Base-by-base conservation (phyloP, 1,139 yeast genomes). In the Blastobotrys proliferans region DNA sequence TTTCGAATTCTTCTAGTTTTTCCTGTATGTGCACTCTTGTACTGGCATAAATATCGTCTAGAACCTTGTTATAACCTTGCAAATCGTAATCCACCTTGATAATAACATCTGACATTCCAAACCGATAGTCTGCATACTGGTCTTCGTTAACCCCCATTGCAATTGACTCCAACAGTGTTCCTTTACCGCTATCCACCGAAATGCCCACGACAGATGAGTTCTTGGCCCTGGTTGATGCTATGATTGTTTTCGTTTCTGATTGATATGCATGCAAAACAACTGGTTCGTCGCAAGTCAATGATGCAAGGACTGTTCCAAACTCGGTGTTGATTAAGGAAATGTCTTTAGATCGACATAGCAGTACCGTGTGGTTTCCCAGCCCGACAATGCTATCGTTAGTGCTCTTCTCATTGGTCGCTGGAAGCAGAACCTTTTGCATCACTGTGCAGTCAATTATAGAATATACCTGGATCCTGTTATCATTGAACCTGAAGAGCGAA, bases 141-240 rank as follows among this genome's bases (percentile, higher is more conserved):
- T 48, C 47, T 20, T 46, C 50, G 26, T 56, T 53, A 31, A 79
- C 68, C 21, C 85, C 79, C 56, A 38, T 79, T 81, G 19, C 94
- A 92, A 38, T 86, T 61, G 25, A 87, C 79, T 85, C 92, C 48
- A 78, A 73, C 50, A 87, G 69, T 39, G 78, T 79, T 51, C 90
- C 88, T 30, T 75, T 64, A 2, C 94, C 94, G 14, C 81, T 77
- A 50, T 80, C 78, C 26, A 83, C 71, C 40, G 79, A 64, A 28
- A 73, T 51, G 2, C 71, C 67, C 25, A 68, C 64, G 21, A 72
- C 47, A 10, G 62, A 53, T 10, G 45, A 35, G 19, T 44, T 48
- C 16, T 34, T 44, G 16, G 33, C 38, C 10, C 28, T n/a, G 6
- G 27, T 14, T n/a, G 21, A 8, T 16, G 22, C 32, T 16, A 39